Evolutionary conservation across 371 early-diverging fungal species (phyloP), one percentile per base, ranked within the genome.

Genomic region (Rhizomucor pusillus): DNA sequence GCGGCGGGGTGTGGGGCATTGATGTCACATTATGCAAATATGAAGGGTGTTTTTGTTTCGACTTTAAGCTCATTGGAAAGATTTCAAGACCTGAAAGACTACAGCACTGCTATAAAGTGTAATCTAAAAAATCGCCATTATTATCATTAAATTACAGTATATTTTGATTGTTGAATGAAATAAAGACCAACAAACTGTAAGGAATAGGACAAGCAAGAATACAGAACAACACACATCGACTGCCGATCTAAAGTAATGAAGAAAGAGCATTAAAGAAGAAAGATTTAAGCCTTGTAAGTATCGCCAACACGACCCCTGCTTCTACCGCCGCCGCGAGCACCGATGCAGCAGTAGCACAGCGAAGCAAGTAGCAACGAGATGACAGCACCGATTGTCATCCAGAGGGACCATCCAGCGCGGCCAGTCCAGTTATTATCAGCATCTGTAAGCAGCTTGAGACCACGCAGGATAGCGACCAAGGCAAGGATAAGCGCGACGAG

Each of bases 351-450:
- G 48, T 45, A 45, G 45, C 23, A 45, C 14, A 45, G 45, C 19
- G 23, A 45, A 20, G 45, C 9, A 25, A 45, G 45, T 11, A 45
- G 25, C 13, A 45, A 25, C 0, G 45, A 20, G 1, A 45, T 25
- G 19, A 45, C 37, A 24, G 68, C 63, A 50, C 66, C 71, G 33
- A 74, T 66, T 9, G 60, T 52, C 13, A 66, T 37, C 75, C 75
- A 75, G 11, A 71, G 48, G 7, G 63, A 53, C 33, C 66, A 63
- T 24, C 69, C 65, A 33, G 62, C 65, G 40, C 65, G 61, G 3
- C 59, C 69, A 20, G 46, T 39, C 65, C 67, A 71, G 2, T 40
- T 47, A 22, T 20, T 20, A 25, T 54, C 55, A 2, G 56, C 59
- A 19, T 25, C 45, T 16, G 45, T 23, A 10, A 73, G 22, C 5